phyloP scores from a whole-genome alignment of 2,329 filamentous ascomycete species.

The Venturia pyrina region DNA sequence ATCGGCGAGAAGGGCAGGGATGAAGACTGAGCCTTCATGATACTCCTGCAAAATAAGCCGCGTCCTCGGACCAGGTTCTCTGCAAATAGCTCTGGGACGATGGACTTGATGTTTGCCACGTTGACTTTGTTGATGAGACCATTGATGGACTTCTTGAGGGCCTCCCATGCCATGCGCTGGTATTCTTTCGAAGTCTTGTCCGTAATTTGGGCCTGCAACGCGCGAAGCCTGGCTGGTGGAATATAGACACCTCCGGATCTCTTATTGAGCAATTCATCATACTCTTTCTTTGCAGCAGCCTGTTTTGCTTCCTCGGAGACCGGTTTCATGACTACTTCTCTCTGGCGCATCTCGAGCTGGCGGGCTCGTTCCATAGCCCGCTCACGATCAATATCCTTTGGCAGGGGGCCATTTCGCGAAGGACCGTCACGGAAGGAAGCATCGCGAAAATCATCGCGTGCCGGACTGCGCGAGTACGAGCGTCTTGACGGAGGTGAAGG shows the following conservation, averaged over 20 bases:
- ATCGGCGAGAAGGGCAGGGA: constrained; percentile 94
- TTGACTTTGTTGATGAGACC: constrained; percentile 99
- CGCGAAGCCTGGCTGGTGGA: constrained; percentile 78
- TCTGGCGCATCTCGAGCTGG: constrained; percentile 34
- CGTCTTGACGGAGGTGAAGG: constrained; percentile 26
- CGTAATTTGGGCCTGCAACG: constrained; percentile 91
- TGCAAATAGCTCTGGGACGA: constrained; percentile 88
- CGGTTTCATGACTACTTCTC: constrained; percentile 42
- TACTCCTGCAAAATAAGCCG: constrained; percentile 86
- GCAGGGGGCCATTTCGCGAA: constrained; percentile 24
- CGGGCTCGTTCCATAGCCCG: constrained; percentile 43
- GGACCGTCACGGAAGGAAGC: constrained; percentile 14
- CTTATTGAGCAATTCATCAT: constrained; percentile 84
- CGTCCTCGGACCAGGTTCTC: constrained; percentile 90
- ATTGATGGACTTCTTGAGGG: constrained; percentile 97
- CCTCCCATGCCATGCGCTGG: constrained; percentile 98
- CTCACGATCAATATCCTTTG: constrained; percentile 39
- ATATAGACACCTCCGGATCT: constrained; percentile 95
- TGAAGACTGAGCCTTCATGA: constrained; percentile 97
- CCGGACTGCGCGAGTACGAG: constrained; percentile 16
- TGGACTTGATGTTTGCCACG: constrained; percentile 93
- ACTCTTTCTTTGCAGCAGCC: constrained; percentile 80
- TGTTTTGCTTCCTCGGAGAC: constrained; percentile 73
- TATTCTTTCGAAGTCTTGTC: constrained; percentile 96
- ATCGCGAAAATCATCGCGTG: constrained; percentile 14